A percentile compares a stretch with the other conserved stretches of the same genome.
Evolutionary conservation across 306 rosid genomes (phyloP).

Genomic region (Dryas alaskensis): DNA sequence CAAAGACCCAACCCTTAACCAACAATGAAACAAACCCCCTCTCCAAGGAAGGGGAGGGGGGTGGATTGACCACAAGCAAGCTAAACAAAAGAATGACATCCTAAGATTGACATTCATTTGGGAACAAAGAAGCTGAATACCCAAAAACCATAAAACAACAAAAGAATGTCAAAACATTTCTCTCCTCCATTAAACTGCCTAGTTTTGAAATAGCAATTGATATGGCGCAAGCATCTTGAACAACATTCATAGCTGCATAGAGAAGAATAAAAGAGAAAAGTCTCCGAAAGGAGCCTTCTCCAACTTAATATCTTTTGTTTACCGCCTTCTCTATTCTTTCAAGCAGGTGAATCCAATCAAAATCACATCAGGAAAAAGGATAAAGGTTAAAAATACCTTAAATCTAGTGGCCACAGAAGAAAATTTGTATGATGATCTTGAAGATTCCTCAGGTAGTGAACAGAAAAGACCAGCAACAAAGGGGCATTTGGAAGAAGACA

Average conservation of each 20-base stretch:
- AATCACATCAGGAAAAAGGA: neutral
- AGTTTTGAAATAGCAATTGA: neutral
- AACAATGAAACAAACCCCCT: too few relatives aligned
- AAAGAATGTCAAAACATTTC: neutral
- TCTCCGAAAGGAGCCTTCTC: neutral
- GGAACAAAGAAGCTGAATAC: neutral
- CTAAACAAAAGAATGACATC: neutral
- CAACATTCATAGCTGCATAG: neutral
- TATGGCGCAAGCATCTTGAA: neutral
- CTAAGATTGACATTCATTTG: neutral
- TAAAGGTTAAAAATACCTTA: conserved; percentile 52
- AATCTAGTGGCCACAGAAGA: conserved; percentile 95
- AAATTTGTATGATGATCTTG: conserved; percentile 89
- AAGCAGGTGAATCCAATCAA: neutral
- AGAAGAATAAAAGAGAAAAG: neutral
- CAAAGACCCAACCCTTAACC: too few relatives aligned
- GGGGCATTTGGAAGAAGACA: conserved; percentile 78
- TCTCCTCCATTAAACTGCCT: neutral
- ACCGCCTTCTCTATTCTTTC: neutral
- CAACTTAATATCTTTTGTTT: neutral
- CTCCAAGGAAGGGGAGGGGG: too few relatives aligned
- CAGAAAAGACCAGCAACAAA: conserved; percentile 75
- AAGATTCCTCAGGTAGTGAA: conserved; percentile 70
- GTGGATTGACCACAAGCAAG: too few relatives aligned
- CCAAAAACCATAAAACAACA: neutral